Conservation (phyloP, 768 basidiomycete species). For the Amylocystis lapponica region DNA sequence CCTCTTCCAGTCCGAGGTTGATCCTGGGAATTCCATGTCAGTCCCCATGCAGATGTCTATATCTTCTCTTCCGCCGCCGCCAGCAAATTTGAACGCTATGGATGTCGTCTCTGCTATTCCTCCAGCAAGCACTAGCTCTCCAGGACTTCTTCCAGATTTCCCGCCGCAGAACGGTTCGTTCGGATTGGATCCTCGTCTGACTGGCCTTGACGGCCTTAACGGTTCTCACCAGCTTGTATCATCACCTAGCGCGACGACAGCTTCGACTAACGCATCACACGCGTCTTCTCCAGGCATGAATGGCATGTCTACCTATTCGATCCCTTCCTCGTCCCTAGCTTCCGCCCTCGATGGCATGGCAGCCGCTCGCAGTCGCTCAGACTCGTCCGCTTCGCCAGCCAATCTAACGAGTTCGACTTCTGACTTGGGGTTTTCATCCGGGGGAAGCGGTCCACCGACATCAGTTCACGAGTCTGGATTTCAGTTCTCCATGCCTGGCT, state of each 20-base stretch:
- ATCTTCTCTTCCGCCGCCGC: slow-evolving; percentile 9
- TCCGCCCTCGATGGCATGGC: slow-evolving; percentile 27
- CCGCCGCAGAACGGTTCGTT: slow-evolving; percentile 28
- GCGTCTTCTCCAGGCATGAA: slow-evolving; percentile 28
- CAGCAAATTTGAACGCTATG: slow-evolving; percentile 16
- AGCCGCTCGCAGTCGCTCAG: slow-evolving; percentile 25
- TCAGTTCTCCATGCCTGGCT: slow-evolving; percentile 18
- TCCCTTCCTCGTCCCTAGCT: slow-evolving; percentile 28
- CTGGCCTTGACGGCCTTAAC: slow-evolving; percentile 26
- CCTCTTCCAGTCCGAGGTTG: slow-evolving; percentile 20
- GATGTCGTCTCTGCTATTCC: slow-evolving; percentile 16
- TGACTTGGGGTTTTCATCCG: slow-evolving; percentile 24
- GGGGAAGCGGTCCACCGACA: slow-evolving; percentile 19
- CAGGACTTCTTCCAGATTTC: slow-evolving; percentile 40
- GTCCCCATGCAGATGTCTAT: slow-evolving; percentile 19
- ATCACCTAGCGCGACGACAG: slow-evolving; percentile 27
- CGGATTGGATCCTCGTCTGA: slow-evolving; percentile 29
- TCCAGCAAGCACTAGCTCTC: slow-evolving; percentile 21
- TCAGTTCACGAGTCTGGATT: slow-evolving; percentile 23
- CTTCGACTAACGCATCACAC: slow-evolving; percentile 28
- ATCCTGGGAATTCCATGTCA: slow-evolving; percentile 12
- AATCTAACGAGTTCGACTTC: slow-evolving; percentile 17
- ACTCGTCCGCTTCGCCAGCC: slow-evolving; percentile 27
- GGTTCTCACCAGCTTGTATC: slow-evolving; percentile 22
- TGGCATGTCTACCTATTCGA: slow-evolving; percentile 24